Percentiles rank a stretch among this genome's conserved stretches.
These are phyloP conservation scores for Trifolium repens DNA, from an alignment of 306 rosid genomes.

Conservation along the genomic window DNA sequence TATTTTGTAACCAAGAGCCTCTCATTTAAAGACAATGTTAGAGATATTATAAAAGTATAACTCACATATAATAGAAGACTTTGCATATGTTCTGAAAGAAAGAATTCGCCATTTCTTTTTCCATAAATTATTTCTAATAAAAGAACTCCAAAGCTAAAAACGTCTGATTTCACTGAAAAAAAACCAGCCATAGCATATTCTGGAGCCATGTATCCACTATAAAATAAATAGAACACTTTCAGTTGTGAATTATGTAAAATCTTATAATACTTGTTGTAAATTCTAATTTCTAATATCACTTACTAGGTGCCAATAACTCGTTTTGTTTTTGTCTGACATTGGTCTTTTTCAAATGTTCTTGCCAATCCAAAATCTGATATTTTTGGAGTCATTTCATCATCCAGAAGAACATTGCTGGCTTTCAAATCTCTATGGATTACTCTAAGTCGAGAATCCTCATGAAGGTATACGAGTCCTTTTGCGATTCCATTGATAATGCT, in stretches of 20 bases:
- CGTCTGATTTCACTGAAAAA: slow-evolving; percentile 46
- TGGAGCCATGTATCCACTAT: slow-evolving; percentile 61
- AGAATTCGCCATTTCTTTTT: slow-evolving; percentile 35
- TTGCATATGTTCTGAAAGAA: slow-evolving; percentile 34
- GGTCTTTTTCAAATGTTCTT: slow-evolving; percentile 44
- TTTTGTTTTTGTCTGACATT: slow-evolving; percentile 44
- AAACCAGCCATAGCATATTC: slow-evolving; percentile 50
- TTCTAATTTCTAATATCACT: background rate
- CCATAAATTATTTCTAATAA: slow-evolving; percentile 46
- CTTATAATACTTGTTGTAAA: background rate
- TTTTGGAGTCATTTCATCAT: slow-evolving; percentile 55
- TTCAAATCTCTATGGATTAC: slow-evolving; percentile 61
- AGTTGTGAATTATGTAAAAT: background rate
- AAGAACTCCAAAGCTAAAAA: slow-evolving; percentile 51
- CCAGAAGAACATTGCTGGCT: slow-evolving; percentile 53
- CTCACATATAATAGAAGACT: slow-evolving; percentile 41
- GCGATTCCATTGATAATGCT: slow-evolving; percentile 54
- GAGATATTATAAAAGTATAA: background rate
- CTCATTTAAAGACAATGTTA: background rate
- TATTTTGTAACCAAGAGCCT: background rate
- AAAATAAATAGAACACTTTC: background rate
- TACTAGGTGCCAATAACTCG: slow-evolving; percentile 59
- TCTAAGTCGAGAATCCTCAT: slow-evolving; percentile 52
- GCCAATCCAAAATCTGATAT: slow-evolving; percentile 65
- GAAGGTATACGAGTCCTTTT: slow-evolving; percentile 52